Base-by-base conservation (phyloP, 441 rosid genomes). In the Gossypium aridum region DNA sequence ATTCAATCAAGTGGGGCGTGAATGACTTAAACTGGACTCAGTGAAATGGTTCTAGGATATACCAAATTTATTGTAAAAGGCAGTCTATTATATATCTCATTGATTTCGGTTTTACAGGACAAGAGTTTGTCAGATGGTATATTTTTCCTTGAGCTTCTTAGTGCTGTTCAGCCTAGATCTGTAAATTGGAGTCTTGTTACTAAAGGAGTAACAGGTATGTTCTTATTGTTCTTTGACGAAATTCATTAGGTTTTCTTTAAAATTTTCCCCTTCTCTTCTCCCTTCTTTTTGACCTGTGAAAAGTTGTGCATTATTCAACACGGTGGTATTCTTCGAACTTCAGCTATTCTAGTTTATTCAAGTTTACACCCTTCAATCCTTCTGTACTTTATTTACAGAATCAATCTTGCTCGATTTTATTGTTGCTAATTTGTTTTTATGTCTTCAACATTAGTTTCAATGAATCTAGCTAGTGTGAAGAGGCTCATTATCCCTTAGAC, bases 121-220 rank as follows among this genome's bases (percentile, higher is more conserved):
- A 84, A 83, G 75, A 89, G 84, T 47, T 84, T 89, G 79, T 84
- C 91, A 1, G 83, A 86, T 72, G 96, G 96, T 47, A 86, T 85
- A 22, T 89, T 90, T 77, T 90, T 89, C 84, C 85, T 90, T 73
- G 93, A 90, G 73, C 85, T 90, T 72, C 85, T 90, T 0, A 84
- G 96, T 71, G 87, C 93, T n/a, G 96, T 90, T 75, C 90, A 87
- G 76, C 88, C 90, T 76, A 87, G 89, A 84, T 80, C 83, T 10
- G 93, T 90, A 6, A 89, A 87, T 66, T 87, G 96, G 96, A 83
- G 88, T 81, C 87, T 90, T 45, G 96, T 89, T 37, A 90, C 91
- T 47, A 89, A 86, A 75, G 93, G 93, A 77, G 85, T 79, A 61
- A 83, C 87, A 0, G 91, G 96, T 89, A 84, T 64, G 49, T 17